phyloP scores from a whole-genome alignment of 2,329 filamentous ascomycete species.

The Leptosphaerulina australis region DNA sequence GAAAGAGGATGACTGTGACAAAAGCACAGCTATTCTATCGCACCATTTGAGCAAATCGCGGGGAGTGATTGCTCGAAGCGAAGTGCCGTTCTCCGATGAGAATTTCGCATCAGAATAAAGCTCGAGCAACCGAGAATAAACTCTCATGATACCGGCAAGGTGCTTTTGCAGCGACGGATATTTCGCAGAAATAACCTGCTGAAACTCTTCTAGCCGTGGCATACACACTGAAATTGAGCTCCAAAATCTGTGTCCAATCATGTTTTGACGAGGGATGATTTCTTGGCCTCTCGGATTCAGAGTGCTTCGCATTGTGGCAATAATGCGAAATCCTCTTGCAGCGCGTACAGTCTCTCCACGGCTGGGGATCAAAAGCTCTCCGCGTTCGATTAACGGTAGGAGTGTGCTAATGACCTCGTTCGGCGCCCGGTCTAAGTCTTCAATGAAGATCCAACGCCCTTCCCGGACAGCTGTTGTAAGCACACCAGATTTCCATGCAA shows the following conservation, averaged over 20 bases:
- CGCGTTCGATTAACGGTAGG: slow-evolving; percentile 86
- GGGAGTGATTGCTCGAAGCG: slow-evolving; percentile 67
- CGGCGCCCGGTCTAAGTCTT: slow-evolving; percentile 93
- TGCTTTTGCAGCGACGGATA: slow-evolving; percentile 71
- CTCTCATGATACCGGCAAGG: slow-evolving; percentile 61
- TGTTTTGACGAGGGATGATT: slow-evolving; percentile 68
- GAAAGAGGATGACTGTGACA: slow-evolving; percentile 66
- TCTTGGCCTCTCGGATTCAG: slow-evolving; percentile 70
- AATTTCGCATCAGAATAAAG: slow-evolving; percentile 53
- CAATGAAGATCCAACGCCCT: slow-evolving; percentile 95
- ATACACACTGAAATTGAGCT: slow-evolving; percentile 71
- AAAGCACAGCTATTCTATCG: slow-evolving; percentile 70
- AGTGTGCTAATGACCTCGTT: slow-evolving; percentile 94
- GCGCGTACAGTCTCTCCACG: slow-evolving; percentile 86
- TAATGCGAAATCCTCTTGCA: slow-evolving; percentile 82
- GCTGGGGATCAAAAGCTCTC: slow-evolving; percentile 88
- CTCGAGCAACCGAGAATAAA: slow-evolving; percentile 56
- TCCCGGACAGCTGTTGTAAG: slow-evolving; percentile 92
- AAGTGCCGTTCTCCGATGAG: slow-evolving; percentile 60
- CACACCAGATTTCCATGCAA: slow-evolving; percentile 90
- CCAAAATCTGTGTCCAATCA: slow-evolving; percentile 90
- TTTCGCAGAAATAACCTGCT: slow-evolving; percentile 71
- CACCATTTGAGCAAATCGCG: slow-evolving; percentile 93
- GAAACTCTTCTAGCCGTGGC: slow-evolving; percentile 72
- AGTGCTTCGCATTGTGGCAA: slow-evolving; percentile 84